phyloP scores from a whole-genome alignment of 495 filamentous ascomycete species.

The Pyrenula aspistea region DNA sequence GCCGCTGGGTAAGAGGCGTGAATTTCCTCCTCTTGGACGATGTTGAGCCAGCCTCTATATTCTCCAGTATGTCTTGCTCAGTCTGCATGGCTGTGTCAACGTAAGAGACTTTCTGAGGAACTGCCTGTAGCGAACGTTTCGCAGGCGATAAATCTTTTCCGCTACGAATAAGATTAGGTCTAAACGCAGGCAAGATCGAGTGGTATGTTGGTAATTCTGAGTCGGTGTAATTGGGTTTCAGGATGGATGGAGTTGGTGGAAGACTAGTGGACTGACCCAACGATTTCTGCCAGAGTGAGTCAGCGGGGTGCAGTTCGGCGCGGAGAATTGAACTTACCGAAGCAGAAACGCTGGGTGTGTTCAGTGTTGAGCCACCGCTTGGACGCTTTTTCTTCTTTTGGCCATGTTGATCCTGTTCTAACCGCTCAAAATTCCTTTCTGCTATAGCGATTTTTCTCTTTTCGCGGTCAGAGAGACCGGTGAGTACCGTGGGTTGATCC shows the following conservation, averaged over 20 bases:
- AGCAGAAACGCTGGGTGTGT: slow-evolving; percentile 12
- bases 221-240: slow-evolving; percentile 10
- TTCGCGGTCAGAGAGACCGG: slow-evolving; percentile 72
- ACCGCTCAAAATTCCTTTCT: slow-evolving; percentile 57
- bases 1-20: slow-evolving; percentile 27
- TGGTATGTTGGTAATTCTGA: neutral
- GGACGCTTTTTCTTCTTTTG: slow-evolving; percentile 34
- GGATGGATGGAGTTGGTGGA: slow-evolving; percentile 12
- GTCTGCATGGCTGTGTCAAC: slow-evolving; percentile 35
- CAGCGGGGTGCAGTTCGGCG: neutral
- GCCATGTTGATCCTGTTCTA: slow-evolving; percentile 40
- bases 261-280: slow-evolving; percentile 4
- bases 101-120: slow-evolving; percentile 20
- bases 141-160: neutral
- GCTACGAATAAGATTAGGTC: slow-evolving; percentile 7
- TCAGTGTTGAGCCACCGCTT: slow-evolving; percentile 27
- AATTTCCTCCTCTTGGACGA: slow-evolving; percentile 12
- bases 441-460: slow-evolving; percentile 76
- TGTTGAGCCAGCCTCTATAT: neutral
- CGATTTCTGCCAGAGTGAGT: slow-evolving; percentile 5
- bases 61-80: slow-evolving; percentile 22
- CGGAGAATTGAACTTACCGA: slow-evolving; percentile 5
- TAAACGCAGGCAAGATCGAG: slow-evolving; percentile 6
- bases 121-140: slow-evolving; percentile 3
- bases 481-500: slow-evolving; percentile 35